Evolutionary conservation across 805 yeast species (phyloP), one percentile per base, ranked within the genome.

Genomic region (Clavispora asparagi): DNA sequence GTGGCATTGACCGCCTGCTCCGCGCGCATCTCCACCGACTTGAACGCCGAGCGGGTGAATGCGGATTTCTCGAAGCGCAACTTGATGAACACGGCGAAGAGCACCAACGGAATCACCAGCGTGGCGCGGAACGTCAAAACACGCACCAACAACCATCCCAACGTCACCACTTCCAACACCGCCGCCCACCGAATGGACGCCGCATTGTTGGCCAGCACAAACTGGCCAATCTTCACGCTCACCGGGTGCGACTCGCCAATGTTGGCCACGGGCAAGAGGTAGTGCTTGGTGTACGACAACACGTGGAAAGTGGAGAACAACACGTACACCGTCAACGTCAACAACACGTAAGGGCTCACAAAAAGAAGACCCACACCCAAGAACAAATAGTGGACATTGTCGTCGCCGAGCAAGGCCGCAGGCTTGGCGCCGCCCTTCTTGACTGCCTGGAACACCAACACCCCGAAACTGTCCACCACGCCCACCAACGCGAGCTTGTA

Each of bases 271-370:
- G 97, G 96, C 43, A 91, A 70, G 46, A 92, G 53, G 52, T 74
- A 77, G 37, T 81, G 74, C 55, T 85, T 80, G 45, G 77, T 53
- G 69, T 87, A 92, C 16, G 85, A 82, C 58, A 90, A 70, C 10
- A 81, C 82, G 63, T 91, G 97, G 79, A 92, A 90, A 16, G 82
- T 61, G 7, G 97, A 84, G 64, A 85, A 91, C 46, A 87, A 70
- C 40, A 80, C 71, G 60, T 86, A 89, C 45, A 97, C 95, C 23
- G 83, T 62, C 51, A 85, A 68, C 2, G 95, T 77, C 45, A 87
- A 61, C 30, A 79, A 64, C 51, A 79, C 77, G 49, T 76, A 79
- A 40, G 84, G 81, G 54, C 89, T 77, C 47, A 82, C 61, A 6
- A 78, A 40, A 32, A 71, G 57, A 39, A 51, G 58, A 76, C 66